Evolutionary conservation across 352 stramenopile genomes (phyloP).

Genomic region (Aphanomyces invadans): DNA sequence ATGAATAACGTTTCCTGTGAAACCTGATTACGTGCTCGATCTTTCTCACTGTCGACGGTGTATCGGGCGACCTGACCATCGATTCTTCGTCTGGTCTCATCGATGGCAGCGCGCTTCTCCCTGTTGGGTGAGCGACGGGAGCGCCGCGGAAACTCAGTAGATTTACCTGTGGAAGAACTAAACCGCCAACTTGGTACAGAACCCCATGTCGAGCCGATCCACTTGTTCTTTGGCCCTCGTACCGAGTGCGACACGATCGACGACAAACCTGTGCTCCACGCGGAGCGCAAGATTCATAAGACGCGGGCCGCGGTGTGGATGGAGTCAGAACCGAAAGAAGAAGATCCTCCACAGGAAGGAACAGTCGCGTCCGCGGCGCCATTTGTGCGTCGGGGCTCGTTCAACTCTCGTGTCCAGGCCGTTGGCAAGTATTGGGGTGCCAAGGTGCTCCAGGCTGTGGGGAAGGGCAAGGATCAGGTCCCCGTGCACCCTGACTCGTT

Average conservation of each 20-base stretch:
- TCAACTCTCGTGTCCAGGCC: conserved; percentile 4
- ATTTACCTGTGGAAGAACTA: not conserved
- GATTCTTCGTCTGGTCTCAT: not conserved
- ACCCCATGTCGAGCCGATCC: conserved; percentile 20
- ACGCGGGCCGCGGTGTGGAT: conserved; percentile 73
- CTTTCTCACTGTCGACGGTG: not conserved
- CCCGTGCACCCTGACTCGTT: conserved; percentile 85
- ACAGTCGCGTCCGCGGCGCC: not conserved
- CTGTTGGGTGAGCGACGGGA: not conserved
- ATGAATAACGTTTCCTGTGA: too few relatives aligned
- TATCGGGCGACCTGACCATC: not conserved
- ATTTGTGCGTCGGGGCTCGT: not conserved
- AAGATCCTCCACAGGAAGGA: conserved; percentile 42
- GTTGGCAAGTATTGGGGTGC: conserved; percentile 2
- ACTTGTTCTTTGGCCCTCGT: conserved; percentile 75
- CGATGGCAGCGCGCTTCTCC: conserved; percentile 2
- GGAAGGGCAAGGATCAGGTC: conserved; percentile 52
- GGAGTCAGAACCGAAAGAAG: conserved; percentile 74
- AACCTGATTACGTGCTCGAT: not conserved
- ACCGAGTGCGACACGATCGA: conserved; percentile 59
- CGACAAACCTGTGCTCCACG: conserved; percentile 74
- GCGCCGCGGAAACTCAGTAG: conserved; percentile 3
- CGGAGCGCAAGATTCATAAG: conserved; percentile 83
- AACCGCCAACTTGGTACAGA: conserved; percentile 1
- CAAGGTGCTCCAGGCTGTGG: conserved; percentile 39